These are phyloP conservation scores for Scenedesmus sp. DNA, from an alignment of 163 green algal genomes.

Conservation along the genomic window DNA sequence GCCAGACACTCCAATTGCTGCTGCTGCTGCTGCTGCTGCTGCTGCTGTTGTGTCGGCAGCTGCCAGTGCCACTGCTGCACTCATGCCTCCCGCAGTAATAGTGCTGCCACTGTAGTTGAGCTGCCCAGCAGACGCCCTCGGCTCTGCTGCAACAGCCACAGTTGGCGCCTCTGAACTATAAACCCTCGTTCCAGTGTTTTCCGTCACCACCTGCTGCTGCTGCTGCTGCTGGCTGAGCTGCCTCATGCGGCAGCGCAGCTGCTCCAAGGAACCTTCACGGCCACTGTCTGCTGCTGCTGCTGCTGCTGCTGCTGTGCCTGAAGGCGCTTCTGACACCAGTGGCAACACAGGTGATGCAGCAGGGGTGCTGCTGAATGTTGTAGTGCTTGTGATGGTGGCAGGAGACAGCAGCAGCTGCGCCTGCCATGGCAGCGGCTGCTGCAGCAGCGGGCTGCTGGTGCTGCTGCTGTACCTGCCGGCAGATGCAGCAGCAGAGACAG, in stretches of 20 bases:
- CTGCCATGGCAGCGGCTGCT: slow-evolving; percentile 1
- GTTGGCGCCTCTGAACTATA: neutral
- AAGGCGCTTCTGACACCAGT: neutral
- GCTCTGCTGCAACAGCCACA: neutral
- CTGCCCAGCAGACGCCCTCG: neutral
- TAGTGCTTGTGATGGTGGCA: neutral
- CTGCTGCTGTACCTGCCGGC: neutral
- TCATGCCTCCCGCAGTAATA: neutral
- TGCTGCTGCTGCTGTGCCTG: neutral
- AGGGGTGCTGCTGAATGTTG: neutral
- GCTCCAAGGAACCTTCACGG: neutral
- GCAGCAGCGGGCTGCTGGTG: neutral
- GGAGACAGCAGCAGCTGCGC: neutral
- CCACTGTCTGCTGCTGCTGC: neutral
- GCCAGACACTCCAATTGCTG: neutral
- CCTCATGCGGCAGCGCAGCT: neutral
- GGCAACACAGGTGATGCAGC: neutral
- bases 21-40: neutral
- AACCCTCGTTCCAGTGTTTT: neutral
- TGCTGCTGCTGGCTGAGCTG: neutral
- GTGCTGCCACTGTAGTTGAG: neutral
- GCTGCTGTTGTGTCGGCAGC: neutral
- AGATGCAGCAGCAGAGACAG: neutral
- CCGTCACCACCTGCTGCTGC: neutral
- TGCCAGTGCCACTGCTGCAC: neutral